Evolutionary conservation across 495 filamentous ascomycete species (phyloP).

Genomic region (Hypoxylon fuscum): DNA sequence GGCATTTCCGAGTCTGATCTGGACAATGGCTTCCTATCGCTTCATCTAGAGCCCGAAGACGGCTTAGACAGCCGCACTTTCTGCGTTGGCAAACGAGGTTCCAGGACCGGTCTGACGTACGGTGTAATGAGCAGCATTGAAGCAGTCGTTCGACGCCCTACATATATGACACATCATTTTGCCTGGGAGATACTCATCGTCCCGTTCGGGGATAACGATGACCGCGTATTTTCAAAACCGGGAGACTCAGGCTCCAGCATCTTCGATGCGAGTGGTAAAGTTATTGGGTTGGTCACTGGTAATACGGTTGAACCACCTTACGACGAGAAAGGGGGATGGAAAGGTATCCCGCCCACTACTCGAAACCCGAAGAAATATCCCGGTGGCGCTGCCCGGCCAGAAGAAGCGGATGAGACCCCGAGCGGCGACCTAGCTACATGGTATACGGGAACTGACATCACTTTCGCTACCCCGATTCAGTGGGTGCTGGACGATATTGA

Average conservation of each 20-base stretch:
- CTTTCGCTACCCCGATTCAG: slow-evolving; percentile 29
- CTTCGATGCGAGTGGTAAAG: slow-evolving; percentile 1
- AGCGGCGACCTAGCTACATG: background rate
- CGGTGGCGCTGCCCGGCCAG: slow-evolving; percentile 1
- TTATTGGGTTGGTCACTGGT: slow-evolving; percentile 9
- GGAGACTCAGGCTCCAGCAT: slow-evolving; percentile 19
- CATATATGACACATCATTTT: background rate
- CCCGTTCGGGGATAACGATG: background rate
- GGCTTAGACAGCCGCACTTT: slow-evolving; percentile 1
- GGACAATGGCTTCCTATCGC: background rate
- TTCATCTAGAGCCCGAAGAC: background rate
- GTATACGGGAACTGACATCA: slow-evolving; percentile 10
- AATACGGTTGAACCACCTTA: background rate
- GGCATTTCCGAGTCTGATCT: background rate
- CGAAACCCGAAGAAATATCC: no score
- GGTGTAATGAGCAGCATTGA: slow-evolving; percentile 13
- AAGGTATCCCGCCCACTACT: no score
- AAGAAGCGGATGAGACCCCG: slow-evolving; percentile 11
- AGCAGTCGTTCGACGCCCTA: slow-evolving; percentile 14
- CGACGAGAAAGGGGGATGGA: background rate
- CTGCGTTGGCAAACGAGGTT: slow-evolving; percentile 7
- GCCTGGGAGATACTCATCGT: slow-evolving; percentile 19
- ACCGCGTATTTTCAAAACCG: background rate
- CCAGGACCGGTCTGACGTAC: slow-evolving; percentile 6
- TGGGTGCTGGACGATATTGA: slow-evolving; percentile 27